These are phyloP conservation scores for Tulasnella sp. DNA, from an alignment of 768 basidiomycete genomes.

Conservation along the genomic window DNA sequence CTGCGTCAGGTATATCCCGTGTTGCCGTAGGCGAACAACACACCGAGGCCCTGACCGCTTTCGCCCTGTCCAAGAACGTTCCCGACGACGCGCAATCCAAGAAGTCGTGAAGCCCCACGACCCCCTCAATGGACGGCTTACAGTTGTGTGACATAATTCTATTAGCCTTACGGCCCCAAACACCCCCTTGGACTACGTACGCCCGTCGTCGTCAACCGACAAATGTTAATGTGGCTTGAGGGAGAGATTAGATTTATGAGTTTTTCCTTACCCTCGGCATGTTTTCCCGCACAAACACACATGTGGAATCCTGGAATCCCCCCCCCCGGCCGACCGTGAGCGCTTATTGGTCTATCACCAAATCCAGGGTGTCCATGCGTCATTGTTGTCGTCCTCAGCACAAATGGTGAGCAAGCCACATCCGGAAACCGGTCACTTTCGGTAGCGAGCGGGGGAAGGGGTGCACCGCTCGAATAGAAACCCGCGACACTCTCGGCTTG, in stretches of 20 bases:
- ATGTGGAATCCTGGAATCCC: not conserved
- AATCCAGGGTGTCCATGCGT: not conserved
- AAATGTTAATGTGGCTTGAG: not conserved
- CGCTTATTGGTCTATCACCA: not conserved
- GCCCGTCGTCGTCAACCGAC: not conserved
- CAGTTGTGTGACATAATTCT: not conserved
- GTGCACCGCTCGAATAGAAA: not conserved
- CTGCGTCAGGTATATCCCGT: not conserved
- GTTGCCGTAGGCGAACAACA: not conserved
- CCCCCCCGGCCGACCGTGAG: not conserved
- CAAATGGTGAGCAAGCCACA: not conserved
- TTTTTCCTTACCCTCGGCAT: not conserved
- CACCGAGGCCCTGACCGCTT: not conserved
- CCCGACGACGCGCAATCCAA: too few species aligned
- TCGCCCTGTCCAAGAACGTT: not conserved
- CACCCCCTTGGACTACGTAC: not conserved
- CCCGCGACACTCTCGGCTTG: not conserved
- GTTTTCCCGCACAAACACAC: not conserved
- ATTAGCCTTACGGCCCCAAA: not conserved
- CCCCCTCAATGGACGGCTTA: not conserved
- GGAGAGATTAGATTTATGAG: constrained; percentile 11
- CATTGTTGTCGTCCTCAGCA: not conserved
- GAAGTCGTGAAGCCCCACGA: not conserved
- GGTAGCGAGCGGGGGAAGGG: not conserved
- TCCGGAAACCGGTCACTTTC: not conserved